Conservation (phyloP, 768 basidiomycete species). For the Candolleomyces efflorescens region DNA sequence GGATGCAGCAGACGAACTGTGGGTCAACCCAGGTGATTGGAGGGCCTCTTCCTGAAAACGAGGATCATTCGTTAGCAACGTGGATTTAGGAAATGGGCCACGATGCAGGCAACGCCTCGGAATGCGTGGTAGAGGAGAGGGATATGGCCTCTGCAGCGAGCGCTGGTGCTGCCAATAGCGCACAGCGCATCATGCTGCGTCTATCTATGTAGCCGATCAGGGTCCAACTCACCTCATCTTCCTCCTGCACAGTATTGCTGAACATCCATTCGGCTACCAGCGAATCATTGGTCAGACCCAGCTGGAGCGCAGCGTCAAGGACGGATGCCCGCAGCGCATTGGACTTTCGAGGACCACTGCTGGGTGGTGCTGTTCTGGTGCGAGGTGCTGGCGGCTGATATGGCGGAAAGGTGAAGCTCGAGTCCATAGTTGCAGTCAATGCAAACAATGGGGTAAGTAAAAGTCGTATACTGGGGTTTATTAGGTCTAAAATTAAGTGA, state of each 20-base stretch:
- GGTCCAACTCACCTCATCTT: conserved; percentile 32
- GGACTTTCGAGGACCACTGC: conserved; percentile 40
- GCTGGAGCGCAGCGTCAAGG: conserved; percentile 65
- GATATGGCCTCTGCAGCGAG: not conserved
- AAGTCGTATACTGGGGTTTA: not conserved
- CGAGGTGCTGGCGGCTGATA: not conserved
- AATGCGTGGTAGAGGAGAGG: not conserved
- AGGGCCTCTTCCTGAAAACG: conserved; percentile 14
- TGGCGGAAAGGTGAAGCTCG: not conserved
- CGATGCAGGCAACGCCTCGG: not conserved
- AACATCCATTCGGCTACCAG: conserved; percentile 73
- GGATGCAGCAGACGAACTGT: conserved; percentile 28
- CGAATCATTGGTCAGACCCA: conserved; percentile 56
- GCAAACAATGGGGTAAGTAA: not conserved
- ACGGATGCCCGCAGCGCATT: conserved; percentile 66
- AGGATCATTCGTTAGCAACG: not conserved
- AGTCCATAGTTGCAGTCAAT: not conserved
- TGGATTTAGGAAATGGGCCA: conserved; percentile 1
- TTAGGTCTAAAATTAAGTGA: not conserved
- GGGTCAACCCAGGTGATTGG: conserved; percentile 28
- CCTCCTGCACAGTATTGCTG: conserved; percentile 57
- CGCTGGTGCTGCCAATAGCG: not conserved
- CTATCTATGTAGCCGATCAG: not conserved
- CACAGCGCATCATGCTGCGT: not conserved
- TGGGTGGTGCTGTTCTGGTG: not conserved